These are phyloP conservation scores for Fusarium pininemorale DNA, from an alignment of 2,329 filamentous ascomycete genomes.

Conservation along the genomic window DNA sequence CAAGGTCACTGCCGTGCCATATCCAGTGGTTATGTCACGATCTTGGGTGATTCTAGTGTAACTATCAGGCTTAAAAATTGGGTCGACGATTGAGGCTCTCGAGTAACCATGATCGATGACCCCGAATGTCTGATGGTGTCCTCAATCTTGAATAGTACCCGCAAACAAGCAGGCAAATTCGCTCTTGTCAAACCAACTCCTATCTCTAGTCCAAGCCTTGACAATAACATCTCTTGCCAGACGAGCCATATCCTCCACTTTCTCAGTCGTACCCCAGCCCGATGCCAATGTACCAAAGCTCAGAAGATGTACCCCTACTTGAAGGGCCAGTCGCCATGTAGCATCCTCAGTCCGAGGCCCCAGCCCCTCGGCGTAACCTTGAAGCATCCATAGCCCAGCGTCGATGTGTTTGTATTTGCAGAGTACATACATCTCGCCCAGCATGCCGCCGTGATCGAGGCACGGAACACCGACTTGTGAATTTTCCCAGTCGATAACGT, in stretches of 20 bases:
- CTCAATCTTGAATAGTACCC: too few species aligned
- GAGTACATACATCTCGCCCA: not conserved
- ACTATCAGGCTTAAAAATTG: constrained; percentile 3
- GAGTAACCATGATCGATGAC: not conserved
- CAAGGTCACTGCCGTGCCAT: not conserved
- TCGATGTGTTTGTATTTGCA: not conserved
- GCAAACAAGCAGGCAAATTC: constrained; percentile 7
- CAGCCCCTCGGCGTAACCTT: not conserved
- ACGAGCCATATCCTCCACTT: not conserved
- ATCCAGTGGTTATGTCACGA: constrained; percentile 7
- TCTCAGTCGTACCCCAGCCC: not conserved
- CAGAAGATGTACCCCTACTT: constrained; percentile 8
- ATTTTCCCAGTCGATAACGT: constrained; percentile 11
- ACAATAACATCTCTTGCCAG: not conserved
- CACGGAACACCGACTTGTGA: not conserved
- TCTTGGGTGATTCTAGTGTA: not conserved
- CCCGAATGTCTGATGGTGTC: accelerated
- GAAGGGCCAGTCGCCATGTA: not conserved
- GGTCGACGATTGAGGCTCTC: not conserved
- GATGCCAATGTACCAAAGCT: not conserved
- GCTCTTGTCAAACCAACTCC: not conserved
- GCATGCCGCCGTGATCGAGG: constrained; percentile 8
- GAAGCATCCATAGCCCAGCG: not conserved
- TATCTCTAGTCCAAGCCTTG: not conserved
- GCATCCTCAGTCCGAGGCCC: not conserved